Evolutionary conservation across 306 rosid species (phyloP).

Genomic region (Abrus pulchellus): DNA sequence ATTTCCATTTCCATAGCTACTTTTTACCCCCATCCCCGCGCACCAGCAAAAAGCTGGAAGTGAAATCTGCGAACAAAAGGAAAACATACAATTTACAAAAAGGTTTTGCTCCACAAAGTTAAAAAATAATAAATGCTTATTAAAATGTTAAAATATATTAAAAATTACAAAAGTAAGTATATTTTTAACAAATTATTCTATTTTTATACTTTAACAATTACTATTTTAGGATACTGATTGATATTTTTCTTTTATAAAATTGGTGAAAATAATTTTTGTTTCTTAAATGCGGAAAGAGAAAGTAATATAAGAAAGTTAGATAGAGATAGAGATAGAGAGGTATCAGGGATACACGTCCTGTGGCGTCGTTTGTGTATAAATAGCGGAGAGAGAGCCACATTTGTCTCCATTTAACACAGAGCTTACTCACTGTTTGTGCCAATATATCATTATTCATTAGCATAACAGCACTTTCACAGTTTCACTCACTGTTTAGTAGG

Average conservation of each 20-base stretch:
- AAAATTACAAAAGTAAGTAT: too few species aligned
- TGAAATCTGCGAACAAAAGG: slow-evolving; percentile 27
- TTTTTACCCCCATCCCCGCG: not conserved
- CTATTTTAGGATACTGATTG: too few species aligned
- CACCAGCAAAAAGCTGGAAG: slow-evolving; percentile 41
- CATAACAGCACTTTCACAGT: not conserved
- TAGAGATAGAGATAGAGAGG: slow-evolving; percentile 1
- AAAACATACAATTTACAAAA: not conserved
- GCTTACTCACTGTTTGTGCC: slow-evolving; percentile 1
- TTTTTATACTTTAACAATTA: too few species aligned
- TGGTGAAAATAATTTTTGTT: not conserved
- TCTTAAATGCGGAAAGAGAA: not conserved
- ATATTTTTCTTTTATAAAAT: too few species aligned
- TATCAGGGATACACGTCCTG: slow-evolving; percentile 12
- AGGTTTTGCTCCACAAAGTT: too few species aligned
- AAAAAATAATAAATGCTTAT: too few species aligned
- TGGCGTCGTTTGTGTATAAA: slow-evolving; percentile 58
- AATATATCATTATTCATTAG: not conserved
- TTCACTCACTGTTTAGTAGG: slow-evolving; percentile 56
- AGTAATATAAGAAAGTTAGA: not conserved
- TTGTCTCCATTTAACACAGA: slow-evolving; percentile 41
- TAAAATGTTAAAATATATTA: too few species aligned
- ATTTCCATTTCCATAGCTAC: not conserved
- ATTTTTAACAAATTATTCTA: too few species aligned
- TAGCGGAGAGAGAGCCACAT: slow-evolving; percentile 34